phyloP scores from a whole-genome alignment of 2,329 filamentous ascomycete species.

The Phialophora expanda region DNA sequence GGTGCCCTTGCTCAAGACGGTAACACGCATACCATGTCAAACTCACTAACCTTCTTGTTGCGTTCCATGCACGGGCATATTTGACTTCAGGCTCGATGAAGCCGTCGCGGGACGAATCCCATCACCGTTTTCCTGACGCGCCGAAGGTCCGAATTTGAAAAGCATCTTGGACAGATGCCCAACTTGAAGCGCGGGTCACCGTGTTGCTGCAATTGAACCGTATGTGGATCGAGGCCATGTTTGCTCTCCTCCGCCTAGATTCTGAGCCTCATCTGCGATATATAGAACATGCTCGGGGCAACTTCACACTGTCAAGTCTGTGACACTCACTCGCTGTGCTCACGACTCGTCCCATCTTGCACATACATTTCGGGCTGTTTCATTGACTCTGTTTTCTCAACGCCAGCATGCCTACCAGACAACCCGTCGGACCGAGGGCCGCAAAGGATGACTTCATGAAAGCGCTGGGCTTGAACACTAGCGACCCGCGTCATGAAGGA shows the following conservation, averaged over 20 bases:
- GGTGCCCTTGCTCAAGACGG: constrained; percentile 33
- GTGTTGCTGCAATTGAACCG: constrained; percentile 9
- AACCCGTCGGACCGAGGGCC: constrained; percentile 47
- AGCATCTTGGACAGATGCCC: constrained; percentile 33
- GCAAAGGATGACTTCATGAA: constrained; percentile 56
- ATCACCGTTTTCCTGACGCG: constrained; percentile 26
- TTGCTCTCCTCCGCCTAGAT: constrained; percentile 28
- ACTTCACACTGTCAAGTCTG: constrained; percentile 29
- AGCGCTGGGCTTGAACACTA: constrained; percentile 49
- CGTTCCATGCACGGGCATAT: constrained; percentile 31
- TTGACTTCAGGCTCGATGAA: constrained; percentile 36
- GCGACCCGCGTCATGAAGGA: constrained; percentile 51
- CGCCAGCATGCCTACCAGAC: constrained; percentile 34
- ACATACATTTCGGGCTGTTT: constrained; percentile 38
- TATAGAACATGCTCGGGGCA: constrained; percentile 34
- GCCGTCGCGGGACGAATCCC: constrained; percentile 29
- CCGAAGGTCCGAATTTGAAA: constrained; percentile 33
- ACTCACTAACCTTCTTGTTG: constrained; percentile 34
- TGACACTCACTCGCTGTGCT: constrained; percentile 38
- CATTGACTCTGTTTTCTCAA: constrained; percentile 28
- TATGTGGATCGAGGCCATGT: constrained; percentile 32
- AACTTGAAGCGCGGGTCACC: constrained; percentile 21
- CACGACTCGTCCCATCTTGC: constrained; percentile 34
- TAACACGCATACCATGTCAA: constrained; percentile 33
- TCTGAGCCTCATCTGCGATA: constrained; percentile 27